Evolutionary conservation across 352 stramenopile species (phyloP), one percentile per base, ranked within the genome.

Genomic region (Elongisporangium undulatum): DNA sequence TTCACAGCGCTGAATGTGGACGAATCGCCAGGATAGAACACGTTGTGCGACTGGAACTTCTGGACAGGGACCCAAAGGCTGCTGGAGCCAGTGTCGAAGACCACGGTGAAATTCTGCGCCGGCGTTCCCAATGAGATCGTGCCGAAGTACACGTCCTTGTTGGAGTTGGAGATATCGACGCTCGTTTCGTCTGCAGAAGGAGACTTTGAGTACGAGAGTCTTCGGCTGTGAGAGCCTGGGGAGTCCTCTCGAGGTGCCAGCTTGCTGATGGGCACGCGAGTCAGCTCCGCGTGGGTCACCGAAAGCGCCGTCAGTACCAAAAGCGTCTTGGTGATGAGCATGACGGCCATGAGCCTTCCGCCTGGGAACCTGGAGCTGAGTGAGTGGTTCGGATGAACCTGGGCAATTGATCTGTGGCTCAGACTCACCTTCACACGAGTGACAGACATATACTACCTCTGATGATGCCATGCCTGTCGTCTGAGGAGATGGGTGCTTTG

Each of bases 1-100:
- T n/a, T n/a, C n/a, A n/a, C n/a, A n/a, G n/a, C n/a, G n/a, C n/a
- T n/a, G n/a, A n/a, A n/a, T n/a, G n/a, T n/a, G n/a, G n/a, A n/a
- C n/a, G n/a, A n/a, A n/a, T n/a, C n/a, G n/a, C n/a, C n/a, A n/a
- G 91, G 77, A 63, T 96, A 74, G 67, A 96, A 97, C 60, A 95
- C 56, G 51, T 80, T 63, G 63, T 92, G 79, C 49, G 69, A 72
- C 13, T 79, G 79, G 70, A 90, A 95, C 52, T 84, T 77, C 49
- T 64, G 70, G 71, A 90, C 81, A 20, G 92, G 94, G 4, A 99
- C 94, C 97, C 97, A 99, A 12, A 99, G 66, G 72, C 98, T 98
- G 67, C 80, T 96, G n/a, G 84, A 97, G 23, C 96, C 96, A 10
- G 96, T 99, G 74, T 99, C 96, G 61, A 98, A 99, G 55, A 99